These are phyloP conservation scores for Penicillium chermesinum DNA, from an alignment of 495 filamentous ascomycete species.

Conservation along the genomic window DNA sequence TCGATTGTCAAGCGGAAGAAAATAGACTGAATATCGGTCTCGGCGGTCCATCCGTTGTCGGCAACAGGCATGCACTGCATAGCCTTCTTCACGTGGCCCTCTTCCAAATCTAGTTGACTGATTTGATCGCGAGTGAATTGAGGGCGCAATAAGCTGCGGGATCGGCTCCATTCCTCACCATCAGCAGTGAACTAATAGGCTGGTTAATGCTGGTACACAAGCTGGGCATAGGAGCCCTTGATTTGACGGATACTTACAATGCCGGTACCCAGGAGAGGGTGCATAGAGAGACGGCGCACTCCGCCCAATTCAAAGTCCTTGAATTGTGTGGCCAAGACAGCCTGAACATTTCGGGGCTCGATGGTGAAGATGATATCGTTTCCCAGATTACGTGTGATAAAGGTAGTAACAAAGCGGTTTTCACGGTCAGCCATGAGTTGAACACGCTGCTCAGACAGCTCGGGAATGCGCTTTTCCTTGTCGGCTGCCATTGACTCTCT, in stretches of 20 bases:
- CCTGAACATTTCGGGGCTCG: conserved; percentile 50
- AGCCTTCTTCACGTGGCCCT: conserved; percentile 44
- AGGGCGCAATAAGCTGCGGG: conserved; percentile 50
- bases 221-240: too few species aligned
- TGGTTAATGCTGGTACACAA: too few species aligned
- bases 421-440: conserved; percentile 20
- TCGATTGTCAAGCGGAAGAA: conserved; percentile 65
- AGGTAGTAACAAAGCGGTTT: conserved; percentile 28
- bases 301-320: conserved; percentile 42
- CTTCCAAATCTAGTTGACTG: conserved; percentile 49
- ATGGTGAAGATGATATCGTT: conserved; percentile 35
- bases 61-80: conserved; percentile 33
- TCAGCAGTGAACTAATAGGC: conserved; percentile 41
- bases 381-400: conserved; percentile 22
- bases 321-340: conserved; percentile 50
- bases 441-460: conserved; percentile 18
- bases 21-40: conserved; percentile 52
- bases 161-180: conserved; percentile 47
- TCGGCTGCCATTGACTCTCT: conserved; percentile 26
- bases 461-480: conserved; percentile 23
- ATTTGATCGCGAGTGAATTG: conserved; percentile 51
- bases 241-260: conserved; percentile 36
- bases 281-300: conserved; percentile 28
- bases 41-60: conserved; percentile 38
- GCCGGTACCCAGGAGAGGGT: conserved; percentile 41